Percentiles rank a stretch among this genome's conserved stretches.
Evolutionary conservation across 2,329 filamentous ascomycete genomes (phyloP).

Genomic region (Stagonosporopsis chrysanthemi): DNA sequence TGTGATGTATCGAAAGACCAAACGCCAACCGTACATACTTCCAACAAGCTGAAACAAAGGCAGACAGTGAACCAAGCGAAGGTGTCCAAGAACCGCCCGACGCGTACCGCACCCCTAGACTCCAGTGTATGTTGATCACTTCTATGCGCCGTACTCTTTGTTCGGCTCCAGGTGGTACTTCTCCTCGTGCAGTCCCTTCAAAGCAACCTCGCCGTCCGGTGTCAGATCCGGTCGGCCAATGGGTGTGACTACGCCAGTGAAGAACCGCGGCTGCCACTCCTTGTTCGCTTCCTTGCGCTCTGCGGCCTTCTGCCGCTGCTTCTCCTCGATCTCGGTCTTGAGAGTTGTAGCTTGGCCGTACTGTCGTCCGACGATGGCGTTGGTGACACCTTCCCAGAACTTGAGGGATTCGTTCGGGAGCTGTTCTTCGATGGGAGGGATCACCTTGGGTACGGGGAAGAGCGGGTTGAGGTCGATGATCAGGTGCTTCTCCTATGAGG

Average conservation of each 20-base stretch:
- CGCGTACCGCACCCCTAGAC: constrained; percentile 5
- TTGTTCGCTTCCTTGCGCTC: constrained; percentile 74
- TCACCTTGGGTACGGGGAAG: constrained; percentile 75
- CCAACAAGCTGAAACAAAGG: constrained; percentile 9
- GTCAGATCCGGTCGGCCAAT: constrained; percentile 69
- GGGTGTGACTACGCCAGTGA: constrained; percentile 68
- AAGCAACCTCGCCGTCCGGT: constrained; percentile 64
- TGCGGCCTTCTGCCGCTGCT: constrained; percentile 83
- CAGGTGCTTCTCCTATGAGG: constrained; percentile 63
- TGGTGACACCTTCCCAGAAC: constrained; percentile 87
- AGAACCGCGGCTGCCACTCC: constrained; percentile 88
- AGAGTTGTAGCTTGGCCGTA: constrained; percentile 82
- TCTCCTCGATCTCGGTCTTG: constrained; percentile 92
- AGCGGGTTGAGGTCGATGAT: constrained; percentile 91
- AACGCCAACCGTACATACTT: constrained; percentile 22
- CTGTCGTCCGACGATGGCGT: constrained; percentile 83
- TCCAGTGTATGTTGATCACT: constrained; percentile 4
- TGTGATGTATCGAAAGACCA: constrained; percentile 15
- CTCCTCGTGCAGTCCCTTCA: constrained; percentile 64
- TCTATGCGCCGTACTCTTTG: constrained; percentile 51
- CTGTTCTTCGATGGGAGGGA: constrained; percentile 80
- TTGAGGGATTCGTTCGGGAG: constrained; percentile 87
- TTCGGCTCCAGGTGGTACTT: constrained; percentile 58
- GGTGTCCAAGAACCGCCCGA: constrained; percentile 8
- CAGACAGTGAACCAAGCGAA: constrained; percentile 13